These are phyloP conservation scores for Phycomyces blakesleeanus DNA, from an alignment of 192 early-diverging fungal genomes.

Conservation along the genomic window DNA sequence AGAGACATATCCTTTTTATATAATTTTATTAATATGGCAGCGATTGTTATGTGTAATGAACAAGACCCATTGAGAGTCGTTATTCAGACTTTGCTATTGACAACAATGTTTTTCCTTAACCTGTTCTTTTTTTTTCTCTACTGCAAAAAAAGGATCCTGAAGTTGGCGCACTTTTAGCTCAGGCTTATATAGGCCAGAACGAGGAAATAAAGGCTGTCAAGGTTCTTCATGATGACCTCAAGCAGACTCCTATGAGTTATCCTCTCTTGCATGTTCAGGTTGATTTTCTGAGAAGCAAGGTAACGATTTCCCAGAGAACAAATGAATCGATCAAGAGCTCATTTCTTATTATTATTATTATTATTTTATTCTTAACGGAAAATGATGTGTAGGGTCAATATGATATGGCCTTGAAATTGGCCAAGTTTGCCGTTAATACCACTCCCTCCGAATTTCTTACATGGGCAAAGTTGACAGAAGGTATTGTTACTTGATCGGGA, in stretches of 20 bases:
- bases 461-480: slow-evolving; percentile 93
- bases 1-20: slow-evolving; percentile 43
- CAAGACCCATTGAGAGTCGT: too few species aligned
- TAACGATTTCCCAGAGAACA: slow-evolving; percentile 6
- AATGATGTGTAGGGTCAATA: slow-evolving; percentile 43
- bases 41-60: too few species aligned
- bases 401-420: slow-evolving; percentile 80
- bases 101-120: slow-evolving; percentile 23
- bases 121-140: slow-evolving; percentile 19
- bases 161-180: slow-evolving; percentile 83
- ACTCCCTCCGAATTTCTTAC: slow-evolving; percentile 94
- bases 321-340: too few species aligned
- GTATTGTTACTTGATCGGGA: too few species aligned
- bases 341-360: too few species aligned
- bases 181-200: slow-evolving; percentile 74
- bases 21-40: not conserved
- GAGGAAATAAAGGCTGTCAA: slow-evolving; percentile 93
- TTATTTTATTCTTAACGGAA: too few species aligned
- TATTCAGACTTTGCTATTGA: slow-evolving; percentile 2
- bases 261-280: slow-evolving; percentile 85
- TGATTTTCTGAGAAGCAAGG: slow-evolving; percentile 84
- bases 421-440: slow-evolving; percentile 89
- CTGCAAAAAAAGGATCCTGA: slow-evolving; percentile 80
- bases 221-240: slow-evolving; percentile 80
- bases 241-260: slow-evolving; percentile 75